Base-by-base conservation (phyloP, 1,284 basidiomycete species). In the Pulveroboletus sp. region DNA sequence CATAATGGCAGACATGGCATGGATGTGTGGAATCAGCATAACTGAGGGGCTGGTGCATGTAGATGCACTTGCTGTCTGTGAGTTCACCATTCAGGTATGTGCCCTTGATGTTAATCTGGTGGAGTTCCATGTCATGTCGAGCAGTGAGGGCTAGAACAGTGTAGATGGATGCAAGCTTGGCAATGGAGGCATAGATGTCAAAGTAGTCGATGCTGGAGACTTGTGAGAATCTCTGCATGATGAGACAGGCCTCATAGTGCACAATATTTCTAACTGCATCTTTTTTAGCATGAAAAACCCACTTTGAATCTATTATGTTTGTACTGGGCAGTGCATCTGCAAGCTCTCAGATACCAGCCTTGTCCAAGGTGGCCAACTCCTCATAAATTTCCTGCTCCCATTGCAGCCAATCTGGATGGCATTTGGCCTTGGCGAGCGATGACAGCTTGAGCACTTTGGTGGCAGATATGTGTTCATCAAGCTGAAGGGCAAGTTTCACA, bases 131-230 rank as follows among this genome's bases (percentile, higher is more conserved):
- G 31, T 48, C 4, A 0, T 9, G 5, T 0, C 5, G 2, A 0
- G 44, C 33, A 6, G 57, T 9, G 1, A 56, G 28, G 0, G 72
- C 65, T 0, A 74, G 52, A 0, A 70, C 50, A 3, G 69, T 63
- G 0, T 63, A 50, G 9, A 77, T 58, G 0, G 73, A 71, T 1
- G 61, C 49, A 9, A 73, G 63, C 2, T 65, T 57, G 5, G 67
- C 70, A 0, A 76, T 65, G 0, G 76, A 70, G 0, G 75, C 65
- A 47, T 68, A 76, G 0, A 70, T 76, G 38, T 78, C 62, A 20
- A 70, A 62, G 54, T 72, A 81, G 57, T 81, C 73, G 10, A 78
- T 49, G 1, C 56, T 81, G 79, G n/a, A n/a, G n/a, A n/a, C n/a
- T n/a, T 0, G 65, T 62, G 59, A 73, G 80, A 0, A 77, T 78